These are phyloP conservation scores for Colletotrichum sp. DNA, from an alignment of 2,329 filamentous ascomycete genomes.

Conservation along the genomic window DNA sequence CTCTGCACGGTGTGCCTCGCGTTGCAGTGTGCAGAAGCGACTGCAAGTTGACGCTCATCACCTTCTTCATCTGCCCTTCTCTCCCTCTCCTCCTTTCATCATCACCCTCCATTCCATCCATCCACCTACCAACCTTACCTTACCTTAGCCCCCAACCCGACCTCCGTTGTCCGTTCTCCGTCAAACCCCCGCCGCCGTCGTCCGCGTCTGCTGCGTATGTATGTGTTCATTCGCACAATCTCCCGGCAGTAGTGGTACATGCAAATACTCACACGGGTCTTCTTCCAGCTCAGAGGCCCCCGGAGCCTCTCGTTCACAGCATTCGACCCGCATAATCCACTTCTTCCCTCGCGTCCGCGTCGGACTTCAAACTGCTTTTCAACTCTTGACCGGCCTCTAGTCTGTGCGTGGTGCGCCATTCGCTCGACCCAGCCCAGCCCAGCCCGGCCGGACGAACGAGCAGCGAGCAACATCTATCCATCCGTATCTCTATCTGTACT, in stretches of 20 bases:
- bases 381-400: background rate
- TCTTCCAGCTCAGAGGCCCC: background rate
- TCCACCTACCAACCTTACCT: background rate
- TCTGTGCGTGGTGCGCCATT: slow-evolving; percentile 15
- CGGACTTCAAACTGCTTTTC: slow-evolving; percentile 14
- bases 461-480: background rate
- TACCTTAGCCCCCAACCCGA: background rate
- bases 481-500: background rate
- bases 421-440: background rate
- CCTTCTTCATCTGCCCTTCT: background rate
- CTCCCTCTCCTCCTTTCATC: background rate
- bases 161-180: background rate
- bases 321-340: slow-evolving; percentile 5
- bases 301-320: background rate
- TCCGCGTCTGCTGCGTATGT: background rate
- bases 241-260: background rate
- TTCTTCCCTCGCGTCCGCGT: slow-evolving; percentile 16
- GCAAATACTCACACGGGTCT: background rate
- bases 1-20: background rate
- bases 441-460: background rate
- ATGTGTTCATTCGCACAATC: background rate
- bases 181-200: background rate
- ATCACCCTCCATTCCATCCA: background rate
- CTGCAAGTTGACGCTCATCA: background rate
- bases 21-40: slow-evolving; percentile 2